phyloP scores from a whole-genome alignment of 345 rosid genomes.

The Murraya paniculata region DNA sequence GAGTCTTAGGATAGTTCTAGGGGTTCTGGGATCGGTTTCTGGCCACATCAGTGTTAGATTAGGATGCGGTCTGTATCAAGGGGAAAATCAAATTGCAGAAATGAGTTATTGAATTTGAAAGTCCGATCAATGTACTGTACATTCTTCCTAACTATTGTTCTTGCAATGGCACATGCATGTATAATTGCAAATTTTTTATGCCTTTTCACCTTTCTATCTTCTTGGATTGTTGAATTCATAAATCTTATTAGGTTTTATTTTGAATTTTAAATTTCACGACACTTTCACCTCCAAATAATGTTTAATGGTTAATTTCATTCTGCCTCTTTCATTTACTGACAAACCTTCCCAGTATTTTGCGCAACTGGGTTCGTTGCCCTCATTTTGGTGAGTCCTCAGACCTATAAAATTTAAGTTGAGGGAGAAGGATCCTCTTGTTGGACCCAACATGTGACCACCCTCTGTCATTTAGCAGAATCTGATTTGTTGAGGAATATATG shows the following conservation, averaged over 20 bases:
- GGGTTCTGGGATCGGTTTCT: not conserved
- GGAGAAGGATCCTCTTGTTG: no score
- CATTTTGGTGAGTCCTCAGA: no score
- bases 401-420: no score
- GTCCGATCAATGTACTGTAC: not conserved
- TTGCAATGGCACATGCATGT: not conserved
- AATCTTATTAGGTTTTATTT: not conserved
- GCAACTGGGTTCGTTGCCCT: no score
- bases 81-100: no score
- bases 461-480: no score
- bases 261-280: not conserved
- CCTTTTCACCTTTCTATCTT: not conserved
- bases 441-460: no score
- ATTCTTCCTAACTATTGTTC: not conserved
- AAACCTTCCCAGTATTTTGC: no score
- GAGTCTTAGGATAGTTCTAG: no score
- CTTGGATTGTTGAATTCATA: not conserved
- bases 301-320: no score
- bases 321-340: no score
- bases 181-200: not conserved
- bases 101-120: not conserved
- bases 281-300: not conserved
- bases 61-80: not conserved
- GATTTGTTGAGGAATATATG: no score
- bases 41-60: not conserved